Evolutionary conservation across 306 rosid species (phyloP).

Genomic region (Glycine tomentella): DNA sequence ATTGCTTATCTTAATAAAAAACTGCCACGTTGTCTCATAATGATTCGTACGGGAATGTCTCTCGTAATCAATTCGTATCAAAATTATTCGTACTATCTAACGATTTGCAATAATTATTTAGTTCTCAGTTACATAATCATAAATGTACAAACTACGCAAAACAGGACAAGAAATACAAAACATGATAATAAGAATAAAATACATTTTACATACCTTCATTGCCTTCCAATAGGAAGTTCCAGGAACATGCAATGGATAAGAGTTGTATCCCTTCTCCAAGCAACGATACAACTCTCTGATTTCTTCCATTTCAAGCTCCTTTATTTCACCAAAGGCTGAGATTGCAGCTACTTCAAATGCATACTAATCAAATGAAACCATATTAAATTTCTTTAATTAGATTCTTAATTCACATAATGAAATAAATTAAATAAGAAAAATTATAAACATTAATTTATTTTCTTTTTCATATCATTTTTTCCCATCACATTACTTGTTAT

Average conservation of each 20-base stretch:
- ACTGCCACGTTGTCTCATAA: slow-evolving; percentile 26
- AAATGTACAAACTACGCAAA: not conserved
- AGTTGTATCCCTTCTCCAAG: slow-evolving; percentile 91
- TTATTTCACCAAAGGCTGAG: slow-evolving; percentile 71
- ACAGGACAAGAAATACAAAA: too few species aligned
- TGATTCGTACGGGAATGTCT: slow-evolving; percentile 26
- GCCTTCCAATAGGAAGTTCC: slow-evolving; percentile 78
- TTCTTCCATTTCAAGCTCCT: slow-evolving; percentile 65
- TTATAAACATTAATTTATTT: too few species aligned
- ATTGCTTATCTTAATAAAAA: not conserved
- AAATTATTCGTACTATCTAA: not conserved
- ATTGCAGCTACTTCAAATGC: slow-evolving; percentile 91
- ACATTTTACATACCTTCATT: slow-evolving; percentile 61
- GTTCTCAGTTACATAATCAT: not conserved
- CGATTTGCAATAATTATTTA: not conserved
- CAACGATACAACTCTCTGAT: slow-evolving; percentile 67
- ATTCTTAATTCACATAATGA: not conserved
- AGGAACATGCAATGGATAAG: slow-evolving; percentile 78
- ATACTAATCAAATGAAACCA: slow-evolving; percentile 51
- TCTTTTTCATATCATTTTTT: too few species aligned
- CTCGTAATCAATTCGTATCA: slow-evolving; percentile 28
- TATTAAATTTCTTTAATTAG: not conserved
- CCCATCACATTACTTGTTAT: too few species aligned
- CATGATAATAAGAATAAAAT: not conserved
- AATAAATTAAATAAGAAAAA: not conserved